Conservation (phyloP, 257 asterid genomes). For the Solanum neorickii region DNA sequence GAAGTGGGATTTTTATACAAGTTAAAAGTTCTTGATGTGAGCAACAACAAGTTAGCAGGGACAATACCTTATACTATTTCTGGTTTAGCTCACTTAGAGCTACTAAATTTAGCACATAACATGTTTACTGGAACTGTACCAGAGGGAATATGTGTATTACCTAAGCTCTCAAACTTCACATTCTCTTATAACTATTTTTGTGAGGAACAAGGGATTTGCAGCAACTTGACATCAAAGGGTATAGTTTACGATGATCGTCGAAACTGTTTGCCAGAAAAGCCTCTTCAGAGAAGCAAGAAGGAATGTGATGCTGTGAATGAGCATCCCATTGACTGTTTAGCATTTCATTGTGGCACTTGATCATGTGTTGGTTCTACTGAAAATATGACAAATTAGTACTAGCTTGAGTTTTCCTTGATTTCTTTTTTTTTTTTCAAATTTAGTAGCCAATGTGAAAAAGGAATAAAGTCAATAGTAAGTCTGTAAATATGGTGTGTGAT, state of each 20-base stretch:
- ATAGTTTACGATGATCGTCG: constrained; percentile 37
- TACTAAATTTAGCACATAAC: constrained; percentile 51
- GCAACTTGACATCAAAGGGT: constrained; percentile 42
- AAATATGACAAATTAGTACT: background rate
- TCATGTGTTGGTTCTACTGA: background rate
- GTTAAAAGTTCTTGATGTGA: constrained; percentile 44
- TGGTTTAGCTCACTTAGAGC: constrained; percentile 45
- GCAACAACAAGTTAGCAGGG: constrained; percentile 45
- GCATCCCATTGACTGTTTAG: constrained; percentile 42
- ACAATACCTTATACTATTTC: constrained; percentile 48
- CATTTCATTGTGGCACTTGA: constrained; percentile 15
- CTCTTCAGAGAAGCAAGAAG: constrained; percentile 57
- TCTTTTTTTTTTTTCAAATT: background rate
- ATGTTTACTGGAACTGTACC: constrained; percentile 47
- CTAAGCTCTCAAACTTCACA: constrained; percentile 35
- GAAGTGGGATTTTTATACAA: constrained; percentile 58
- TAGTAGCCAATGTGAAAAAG: background rate
- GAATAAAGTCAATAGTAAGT: background rate
- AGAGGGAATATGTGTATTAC: constrained; percentile 48
- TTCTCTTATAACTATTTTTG: constrained; percentile 44
- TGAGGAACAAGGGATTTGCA: constrained; percentile 48
- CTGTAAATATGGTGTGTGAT: background rate
- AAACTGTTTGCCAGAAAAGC: constrained; percentile 50
- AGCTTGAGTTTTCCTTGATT: background rate
- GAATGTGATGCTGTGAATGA: constrained; percentile 36